Conservation (phyloP, 495 filamentous ascomycete species). For the Apiosordaria backusii region DNA sequence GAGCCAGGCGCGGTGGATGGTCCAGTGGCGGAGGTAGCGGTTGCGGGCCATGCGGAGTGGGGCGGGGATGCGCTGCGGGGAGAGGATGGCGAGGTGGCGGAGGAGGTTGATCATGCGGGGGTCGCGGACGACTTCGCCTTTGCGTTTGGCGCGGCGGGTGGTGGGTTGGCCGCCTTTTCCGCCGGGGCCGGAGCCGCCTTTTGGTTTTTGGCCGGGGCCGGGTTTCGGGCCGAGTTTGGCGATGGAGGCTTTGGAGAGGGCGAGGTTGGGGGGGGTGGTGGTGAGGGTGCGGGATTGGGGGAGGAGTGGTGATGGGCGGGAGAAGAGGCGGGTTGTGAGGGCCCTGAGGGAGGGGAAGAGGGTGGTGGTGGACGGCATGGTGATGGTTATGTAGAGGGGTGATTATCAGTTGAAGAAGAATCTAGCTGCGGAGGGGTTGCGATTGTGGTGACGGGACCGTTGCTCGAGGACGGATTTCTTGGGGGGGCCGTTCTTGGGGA, state of each 20-base stretch:
- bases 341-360: conserved; percentile 24
- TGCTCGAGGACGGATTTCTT: background rate
- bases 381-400: background rate
- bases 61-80: conserved; percentile 49
- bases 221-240: background rate
- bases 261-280: conserved; percentile 11
- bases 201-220: too few relatives aligned
- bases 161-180: conserved; percentile 6
- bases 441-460: background rate
- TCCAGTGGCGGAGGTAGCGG: conserved; percentile 93
- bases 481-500: background rate
- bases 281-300: conserved; percentile 13
- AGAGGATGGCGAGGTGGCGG: conserved; percentile 27
- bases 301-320: conserved; percentile 13
- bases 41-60: conserved; percentile 83
- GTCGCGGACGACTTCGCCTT: conserved; percentile 16
- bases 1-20: conserved; percentile 93
- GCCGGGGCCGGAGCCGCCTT: background rate
- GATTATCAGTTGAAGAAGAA: background rate
- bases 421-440: background rate
- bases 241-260: background rate
- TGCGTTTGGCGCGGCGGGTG: conserved; percentile 4
- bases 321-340: conserved; percentile 28
- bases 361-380: conserved; percentile 25
- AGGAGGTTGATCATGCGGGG: conserved; percentile 35